phyloP scores from a whole-genome alignment of 768 basidiomycete genomes.

The Auricularia cornea region DNA sequence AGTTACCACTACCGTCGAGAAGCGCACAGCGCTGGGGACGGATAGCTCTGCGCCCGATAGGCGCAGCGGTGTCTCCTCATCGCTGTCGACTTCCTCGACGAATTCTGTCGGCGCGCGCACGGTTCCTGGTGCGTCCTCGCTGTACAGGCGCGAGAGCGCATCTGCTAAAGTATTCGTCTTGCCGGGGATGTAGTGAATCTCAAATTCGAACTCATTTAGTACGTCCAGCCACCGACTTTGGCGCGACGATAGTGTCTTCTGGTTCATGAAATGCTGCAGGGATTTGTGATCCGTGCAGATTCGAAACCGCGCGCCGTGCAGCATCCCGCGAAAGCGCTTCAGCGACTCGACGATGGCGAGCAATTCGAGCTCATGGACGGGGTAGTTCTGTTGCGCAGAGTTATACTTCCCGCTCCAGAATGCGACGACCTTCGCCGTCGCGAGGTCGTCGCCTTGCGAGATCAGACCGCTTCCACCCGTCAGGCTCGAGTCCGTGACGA shows the following conservation, averaged over 20 bases:
- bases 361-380: conserved; percentile 34
- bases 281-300: conserved; percentile 6
- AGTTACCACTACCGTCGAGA: too few relatives aligned
- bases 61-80: too few relatives aligned
- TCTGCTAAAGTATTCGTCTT: conserved; percentile 4
- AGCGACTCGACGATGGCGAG: conserved; percentile 24
- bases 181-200: conserved; percentile 1
- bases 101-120: conserved; percentile 17
- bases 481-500: conserved; percentile 25
- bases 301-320: conserved; percentile 18
- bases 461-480: conserved; percentile 25
- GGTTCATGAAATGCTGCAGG: conserved; percentile 2
- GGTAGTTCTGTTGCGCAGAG: conserved; percentile 32
- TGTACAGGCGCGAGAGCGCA: conserved; percentile 18
- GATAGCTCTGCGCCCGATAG: too few relatives aligned
- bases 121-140: conserved; percentile 14
- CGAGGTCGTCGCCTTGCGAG: conserved; percentile 19
- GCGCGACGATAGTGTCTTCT: background rate
- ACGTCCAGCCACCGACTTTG: conserved; percentile 4
- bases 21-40: too few relatives aligned
- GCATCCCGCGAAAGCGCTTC: conserved; percentile 23
- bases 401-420: conserved; percentile 32
- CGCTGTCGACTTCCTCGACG: conserved; percentile 9
- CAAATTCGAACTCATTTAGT: conserved; percentile 6
- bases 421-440: conserved; percentile 17